Percentiles rank a stretch among this genome's conserved stretches.
These are phyloP conservation scores for Orbilia oligospora DNA, from an alignment of 2,329 filamentous ascomycete species.

Conservation along the genomic window DNA sequence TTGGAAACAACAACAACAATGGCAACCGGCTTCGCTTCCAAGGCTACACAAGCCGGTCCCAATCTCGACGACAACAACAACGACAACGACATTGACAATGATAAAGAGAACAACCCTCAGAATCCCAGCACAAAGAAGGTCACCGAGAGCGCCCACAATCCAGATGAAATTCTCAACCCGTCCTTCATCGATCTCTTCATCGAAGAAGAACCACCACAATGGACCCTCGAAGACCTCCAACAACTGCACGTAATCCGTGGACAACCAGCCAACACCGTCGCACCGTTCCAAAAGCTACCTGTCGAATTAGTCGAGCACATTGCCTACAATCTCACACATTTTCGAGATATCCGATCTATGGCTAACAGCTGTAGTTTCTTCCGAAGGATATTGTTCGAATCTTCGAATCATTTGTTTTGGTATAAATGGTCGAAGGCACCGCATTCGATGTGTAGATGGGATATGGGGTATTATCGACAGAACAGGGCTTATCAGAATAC, in stretches of 20 bases:
- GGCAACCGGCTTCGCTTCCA: slow-evolving; percentile 13
- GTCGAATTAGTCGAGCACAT: slow-evolving; percentile 54
- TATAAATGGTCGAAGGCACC: slow-evolving; percentile 47
- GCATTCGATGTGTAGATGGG: slow-evolving; percentile 56
- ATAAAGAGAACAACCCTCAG: background rate
- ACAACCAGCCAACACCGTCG: slow-evolving; percentile 2
- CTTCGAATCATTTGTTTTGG: slow-evolving; percentile 57
- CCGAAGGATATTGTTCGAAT: slow-evolving; percentile 44
- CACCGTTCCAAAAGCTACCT: slow-evolving; percentile 48
- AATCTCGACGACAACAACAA: slow-evolving; percentile 1
- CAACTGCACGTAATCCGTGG: slow-evolving; percentile 34
- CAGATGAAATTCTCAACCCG: slow-evolving; percentile 53
- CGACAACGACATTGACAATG: background rate
- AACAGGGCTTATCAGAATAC: slow-evolving; percentile 56
- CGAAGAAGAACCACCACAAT: slow-evolving; percentile 47
- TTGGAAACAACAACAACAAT: background rate
- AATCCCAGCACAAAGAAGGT: no score
- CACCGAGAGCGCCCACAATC: slow-evolving; percentile 10
- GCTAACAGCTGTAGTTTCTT: slow-evolving; percentile 50
- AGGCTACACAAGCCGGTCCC: slow-evolving; percentile 13
- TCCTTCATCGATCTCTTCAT: slow-evolving; percentile 51
- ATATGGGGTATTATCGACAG: slow-evolving; percentile 47
- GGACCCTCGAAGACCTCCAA: slow-evolving; percentile 50
- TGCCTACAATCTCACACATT: slow-evolving; percentile 27
- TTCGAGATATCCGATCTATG: slow-evolving; percentile 46